These are phyloP conservation scores for Vaccinium macrocarpon DNA, from an alignment of 148 eudicot genomes.

Conservation along the genomic window DNA sequence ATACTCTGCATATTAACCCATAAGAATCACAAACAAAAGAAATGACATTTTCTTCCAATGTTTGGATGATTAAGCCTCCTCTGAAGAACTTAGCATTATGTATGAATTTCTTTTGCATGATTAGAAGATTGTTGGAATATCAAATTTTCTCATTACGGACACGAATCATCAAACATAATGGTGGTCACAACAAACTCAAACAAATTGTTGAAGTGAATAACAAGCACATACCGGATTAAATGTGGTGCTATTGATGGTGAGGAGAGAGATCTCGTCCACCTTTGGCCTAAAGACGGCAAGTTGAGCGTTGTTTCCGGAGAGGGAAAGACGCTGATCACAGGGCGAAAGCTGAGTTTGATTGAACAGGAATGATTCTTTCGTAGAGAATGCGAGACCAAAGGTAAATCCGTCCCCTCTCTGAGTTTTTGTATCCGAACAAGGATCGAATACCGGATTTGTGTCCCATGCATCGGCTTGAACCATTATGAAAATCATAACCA, in stretches of 20 bases:
- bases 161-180: not conserved
- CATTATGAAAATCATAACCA: slow-evolving; percentile 19
- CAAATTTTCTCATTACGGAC: no score
- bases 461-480: slow-evolving; percentile 35
- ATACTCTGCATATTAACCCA: slow-evolving; percentile 30
- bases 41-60: not conserved
- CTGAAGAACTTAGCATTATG: not conserved
- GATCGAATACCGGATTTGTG: slow-evolving; percentile 55
- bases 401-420: slow-evolving; percentile 69
- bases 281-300: slow-evolving; percentile 75
- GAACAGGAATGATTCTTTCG: slow-evolving; percentile 53
- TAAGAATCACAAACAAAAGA: not conserved
- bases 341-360: slow-evolving; percentile 77
- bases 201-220: not conserved
- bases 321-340: slow-evolving; percentile 65
- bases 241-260: slow-evolving; percentile 50
- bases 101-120: not conserved
- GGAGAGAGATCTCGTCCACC: slow-evolving; percentile 74
- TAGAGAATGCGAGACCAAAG: slow-evolving; percentile 61
- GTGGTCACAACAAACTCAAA: not conserved
- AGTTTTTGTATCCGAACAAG: slow-evolving; percentile 66
- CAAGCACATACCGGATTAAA: slow-evolving; percentile 49
- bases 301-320: slow-evolving; percentile 35
- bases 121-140: not conserved
- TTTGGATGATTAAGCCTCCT: not conserved